These are phyloP conservation scores for Xylaria arbuscula DNA, from an alignment of 2,329 filamentous ascomycete species.

Conservation along the genomic window DNA sequence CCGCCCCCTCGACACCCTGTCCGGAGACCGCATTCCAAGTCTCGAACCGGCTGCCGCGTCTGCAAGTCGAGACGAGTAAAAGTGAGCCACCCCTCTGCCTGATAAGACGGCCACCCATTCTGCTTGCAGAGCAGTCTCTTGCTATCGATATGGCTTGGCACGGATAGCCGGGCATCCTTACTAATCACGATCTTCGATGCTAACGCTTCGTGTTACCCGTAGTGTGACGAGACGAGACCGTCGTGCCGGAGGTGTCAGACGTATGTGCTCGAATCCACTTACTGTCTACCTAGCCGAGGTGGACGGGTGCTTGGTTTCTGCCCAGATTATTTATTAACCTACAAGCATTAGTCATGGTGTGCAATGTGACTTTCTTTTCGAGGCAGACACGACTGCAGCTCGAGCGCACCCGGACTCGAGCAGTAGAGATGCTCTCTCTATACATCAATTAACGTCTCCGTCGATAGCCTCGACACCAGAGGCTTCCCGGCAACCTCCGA, in stretches of 20 bases:
- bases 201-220: slow-evolving; percentile 11
- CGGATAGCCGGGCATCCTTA: neutral
- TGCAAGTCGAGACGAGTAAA: slow-evolving; percentile 46
- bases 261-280: slow-evolving; percentile 30
- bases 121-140: slow-evolving; percentile 8
- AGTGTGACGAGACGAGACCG: slow-evolving; percentile 46
- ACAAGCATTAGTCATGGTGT: slow-evolving; percentile 37
- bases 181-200: slow-evolving; percentile 11
- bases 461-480: slow-evolving; percentile 27
- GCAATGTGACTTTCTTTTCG: slow-evolving; percentile 40
- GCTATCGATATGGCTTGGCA: neutral
- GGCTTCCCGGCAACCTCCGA: slow-evolving; percentile 23
- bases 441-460: slow-evolving; percentile 38
- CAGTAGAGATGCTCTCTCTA: slow-evolving; percentile 35
- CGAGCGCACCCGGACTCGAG: slow-evolving; percentile 5
- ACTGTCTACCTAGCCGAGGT: neutral
- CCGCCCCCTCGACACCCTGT: slow-evolving; percentile 38
- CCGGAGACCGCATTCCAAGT: slow-evolving; percentile 45
- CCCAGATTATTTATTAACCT: neutral
- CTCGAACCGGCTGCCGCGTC: slow-evolving; percentile 44
- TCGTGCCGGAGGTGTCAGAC: slow-evolving; percentile 45
- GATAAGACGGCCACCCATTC: neutral
- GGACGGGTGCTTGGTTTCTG: neutral
- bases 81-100: slow-evolving; percentile 33
- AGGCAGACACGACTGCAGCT: slow-evolving; percentile 24